Evolutionary conservation across 257 asterid species (phyloP).

Genomic region (Nicotiana paniculata): DNA sequence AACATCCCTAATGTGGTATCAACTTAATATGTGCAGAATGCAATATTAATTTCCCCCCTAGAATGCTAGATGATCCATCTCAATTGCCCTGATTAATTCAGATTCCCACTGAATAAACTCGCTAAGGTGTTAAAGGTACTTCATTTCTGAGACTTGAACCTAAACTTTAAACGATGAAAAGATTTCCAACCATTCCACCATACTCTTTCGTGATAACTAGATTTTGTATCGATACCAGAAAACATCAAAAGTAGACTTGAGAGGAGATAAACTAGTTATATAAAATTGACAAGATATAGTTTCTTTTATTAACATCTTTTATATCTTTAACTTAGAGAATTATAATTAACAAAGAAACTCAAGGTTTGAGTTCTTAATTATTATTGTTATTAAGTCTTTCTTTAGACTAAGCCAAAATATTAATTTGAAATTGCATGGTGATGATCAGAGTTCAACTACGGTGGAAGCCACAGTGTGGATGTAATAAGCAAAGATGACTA

Average conservation of each 20-base stretch:
- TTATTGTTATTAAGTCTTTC: neutral
- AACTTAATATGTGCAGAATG: neutral
- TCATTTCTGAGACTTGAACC: too few species aligned
- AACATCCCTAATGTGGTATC: too few species aligned
- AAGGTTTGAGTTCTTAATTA: neutral
- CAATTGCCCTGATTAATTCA: neutral
- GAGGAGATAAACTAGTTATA: neutral
- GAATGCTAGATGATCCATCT: neutral
- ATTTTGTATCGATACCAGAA: too few species aligned
- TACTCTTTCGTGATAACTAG: too few species aligned
- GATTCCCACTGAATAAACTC: neutral
- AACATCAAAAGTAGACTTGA: neutral
- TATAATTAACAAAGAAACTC: neutral
- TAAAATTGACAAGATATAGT: neutral
- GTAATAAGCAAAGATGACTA: slow-evolving; percentile 37
- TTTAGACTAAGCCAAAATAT: neutral
- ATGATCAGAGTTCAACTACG: slow-evolving; percentile 53
- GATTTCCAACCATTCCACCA: too few species aligned
- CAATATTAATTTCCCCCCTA: neutral
- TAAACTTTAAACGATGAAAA: too few species aligned
- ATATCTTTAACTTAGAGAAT: neutral
- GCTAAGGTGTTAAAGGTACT: too few species aligned
- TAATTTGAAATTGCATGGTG: neutral
- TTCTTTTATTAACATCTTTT: neutral
- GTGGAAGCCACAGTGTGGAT: slow-evolving; percentile 33